phyloP scores from a whole-genome alignment of 2,329 filamentous ascomycete genomes.

The Hymenoscyphus scutula region DNA sequence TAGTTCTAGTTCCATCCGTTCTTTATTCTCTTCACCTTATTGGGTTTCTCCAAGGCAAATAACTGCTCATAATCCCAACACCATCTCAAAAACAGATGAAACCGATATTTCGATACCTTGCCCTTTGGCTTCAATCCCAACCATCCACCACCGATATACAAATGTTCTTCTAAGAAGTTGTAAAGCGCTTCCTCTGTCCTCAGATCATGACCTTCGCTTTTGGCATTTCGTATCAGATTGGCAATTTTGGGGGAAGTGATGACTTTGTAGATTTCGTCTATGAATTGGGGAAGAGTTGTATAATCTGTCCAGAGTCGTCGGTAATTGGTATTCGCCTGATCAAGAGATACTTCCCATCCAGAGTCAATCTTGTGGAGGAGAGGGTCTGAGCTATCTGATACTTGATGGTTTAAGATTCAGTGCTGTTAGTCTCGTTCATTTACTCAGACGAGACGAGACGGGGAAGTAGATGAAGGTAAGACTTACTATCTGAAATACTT shows the following conservation, averaged over 20 bases:
- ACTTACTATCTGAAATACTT: constrained; percentile 13
- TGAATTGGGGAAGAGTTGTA: neutral
- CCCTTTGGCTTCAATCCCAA: neutral
- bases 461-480: neutral
- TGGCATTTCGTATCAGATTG: neutral
- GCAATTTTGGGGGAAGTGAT: neutral
- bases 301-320: neutral
- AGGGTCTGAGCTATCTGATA: neutral
- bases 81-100: constrained; percentile 10
- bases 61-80: constrained; percentile 1
- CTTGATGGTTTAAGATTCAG: neutral
- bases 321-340: neutral
- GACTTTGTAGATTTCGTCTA: constrained; percentile 1
- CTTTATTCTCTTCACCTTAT: neutral
- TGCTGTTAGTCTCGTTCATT: neutral
- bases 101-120: constrained; percentile 4
- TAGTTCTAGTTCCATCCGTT: neutral
- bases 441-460: neutral
- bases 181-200: neutral
- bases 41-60: neutral
- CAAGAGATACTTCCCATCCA: neutral
- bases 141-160: neutral
- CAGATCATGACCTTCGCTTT: neutral
- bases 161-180: neutral
- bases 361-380: neutral